These are phyloP conservation scores for Neofusicoccum sp. DNA, from an alignment of 2,329 filamentous ascomycete genomes.

Conservation along the genomic window DNA sequence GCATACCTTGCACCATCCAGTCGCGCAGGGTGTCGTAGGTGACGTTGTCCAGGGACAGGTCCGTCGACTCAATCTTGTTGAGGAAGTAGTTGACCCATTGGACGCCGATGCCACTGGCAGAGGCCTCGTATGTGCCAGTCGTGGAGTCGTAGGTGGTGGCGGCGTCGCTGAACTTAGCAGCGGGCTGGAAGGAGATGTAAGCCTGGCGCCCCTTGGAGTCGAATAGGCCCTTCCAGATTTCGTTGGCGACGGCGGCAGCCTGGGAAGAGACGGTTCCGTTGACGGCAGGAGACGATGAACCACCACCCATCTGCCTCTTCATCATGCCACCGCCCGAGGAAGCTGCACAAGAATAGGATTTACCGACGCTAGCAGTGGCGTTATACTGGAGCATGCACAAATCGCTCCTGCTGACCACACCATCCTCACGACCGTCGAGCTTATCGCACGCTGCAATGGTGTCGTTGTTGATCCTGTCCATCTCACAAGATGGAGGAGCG, in stretches of 20 bases:
- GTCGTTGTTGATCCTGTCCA: conserved; percentile 53
- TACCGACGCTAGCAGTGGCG: conserved; percentile 46
- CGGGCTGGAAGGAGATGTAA: conserved; percentile 42
- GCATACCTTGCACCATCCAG: conserved; percentile 52
- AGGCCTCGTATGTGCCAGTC: conserved; percentile 33
- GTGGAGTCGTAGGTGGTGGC: conserved; percentile 35
- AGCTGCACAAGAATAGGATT: conserved; percentile 44
- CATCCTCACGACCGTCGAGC: conserved; percentile 55
- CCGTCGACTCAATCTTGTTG: conserved; percentile 22
- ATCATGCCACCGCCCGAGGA: conserved; percentile 23
- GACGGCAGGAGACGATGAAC: conserved; percentile 24
- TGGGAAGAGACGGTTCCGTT: conserved; percentile 34
- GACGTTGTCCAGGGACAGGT: conserved; percentile 28
- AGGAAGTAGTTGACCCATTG: conserved; percentile 47
- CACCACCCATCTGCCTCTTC: conserved; percentile 3
- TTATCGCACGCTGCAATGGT: conserved; percentile 56
- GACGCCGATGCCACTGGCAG: conserved; percentile 33
- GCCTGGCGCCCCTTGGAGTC: conserved; percentile 40
- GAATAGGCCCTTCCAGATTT: conserved; percentile 39
- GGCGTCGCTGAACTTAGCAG: conserved; percentile 34
- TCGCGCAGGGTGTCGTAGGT: conserved; percentile 56
- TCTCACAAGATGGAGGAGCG: conserved; percentile 45
- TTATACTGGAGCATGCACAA: conserved; percentile 50
- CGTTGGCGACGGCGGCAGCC: conserved; percentile 26
- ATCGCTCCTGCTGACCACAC: conserved; percentile 52